Evolutionary conservation across 2,329 filamentous ascomycete species (phyloP).

Genomic region (Calonectria fujianensis): DNA sequence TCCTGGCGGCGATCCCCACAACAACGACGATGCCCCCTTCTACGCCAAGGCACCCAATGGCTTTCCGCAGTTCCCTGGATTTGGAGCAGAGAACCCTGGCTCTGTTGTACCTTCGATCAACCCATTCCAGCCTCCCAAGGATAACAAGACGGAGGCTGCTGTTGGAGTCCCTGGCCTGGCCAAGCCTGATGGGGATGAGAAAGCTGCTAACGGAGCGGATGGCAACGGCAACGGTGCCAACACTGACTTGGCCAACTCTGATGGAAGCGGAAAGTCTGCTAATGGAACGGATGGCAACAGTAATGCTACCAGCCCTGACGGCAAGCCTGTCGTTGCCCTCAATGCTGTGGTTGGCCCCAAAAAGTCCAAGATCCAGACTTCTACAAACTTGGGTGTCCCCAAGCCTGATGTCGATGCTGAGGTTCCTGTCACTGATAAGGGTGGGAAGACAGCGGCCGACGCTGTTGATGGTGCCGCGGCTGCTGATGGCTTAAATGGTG

Average conservation of each 20-base stretch:
- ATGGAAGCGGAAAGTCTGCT: not conserved
- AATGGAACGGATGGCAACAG: not conserved
- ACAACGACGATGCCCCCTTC: slow-evolving; percentile 13
- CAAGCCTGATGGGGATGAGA: not conserved
- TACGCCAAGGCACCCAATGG: slow-evolving; percentile 8
- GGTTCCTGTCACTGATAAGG: not conserved
- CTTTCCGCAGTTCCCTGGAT: slow-evolving; percentile 12
- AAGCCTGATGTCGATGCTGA: not conserved
- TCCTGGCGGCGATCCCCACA: not conserved
- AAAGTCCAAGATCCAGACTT: not conserved
- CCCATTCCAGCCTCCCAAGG: slow-evolving; percentile 4
- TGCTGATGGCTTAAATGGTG: not conserved
- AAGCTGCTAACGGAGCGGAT: not conserved
- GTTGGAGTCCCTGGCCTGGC: not conserved
- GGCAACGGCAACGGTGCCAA: no score
- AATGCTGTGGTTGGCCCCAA: slow-evolving; percentile 6
- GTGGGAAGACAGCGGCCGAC: not conserved
- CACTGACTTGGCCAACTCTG: not conserved
- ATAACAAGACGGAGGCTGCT: not conserved
- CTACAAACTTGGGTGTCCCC: no score
- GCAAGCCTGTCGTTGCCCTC: not conserved
- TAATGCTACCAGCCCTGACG: not conserved
- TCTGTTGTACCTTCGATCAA: not conserved
- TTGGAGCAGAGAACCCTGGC: slow-evolving; percentile 7
- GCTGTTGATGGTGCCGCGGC: not conserved